phyloP scores from a whole-genome alignment of 106 monocot species.

The Gastrodia elata region DNA sequence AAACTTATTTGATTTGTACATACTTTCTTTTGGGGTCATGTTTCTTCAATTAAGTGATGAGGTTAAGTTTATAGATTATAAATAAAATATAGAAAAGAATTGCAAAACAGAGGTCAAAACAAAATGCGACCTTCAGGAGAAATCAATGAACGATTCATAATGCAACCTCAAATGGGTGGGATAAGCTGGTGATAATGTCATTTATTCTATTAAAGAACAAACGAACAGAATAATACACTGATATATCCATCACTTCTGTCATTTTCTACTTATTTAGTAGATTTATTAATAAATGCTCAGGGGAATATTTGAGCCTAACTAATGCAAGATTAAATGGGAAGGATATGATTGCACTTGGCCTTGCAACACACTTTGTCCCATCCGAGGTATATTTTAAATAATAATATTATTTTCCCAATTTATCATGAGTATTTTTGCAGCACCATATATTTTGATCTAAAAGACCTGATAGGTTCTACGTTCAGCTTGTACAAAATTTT shows the following conservation, averaged over 20 bases:
- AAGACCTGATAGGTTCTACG: background rate
- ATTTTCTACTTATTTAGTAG: background rate
- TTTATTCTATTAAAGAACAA: background rate
- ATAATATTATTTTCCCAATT: background rate
- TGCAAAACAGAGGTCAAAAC: background rate
- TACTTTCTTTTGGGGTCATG: background rate
- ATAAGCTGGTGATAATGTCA: background rate
- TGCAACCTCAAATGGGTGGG: background rate
- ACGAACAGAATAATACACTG: background rate
- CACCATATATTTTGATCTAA: background rate
- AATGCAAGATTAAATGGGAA: constrained; percentile 78
- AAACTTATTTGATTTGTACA: background rate
- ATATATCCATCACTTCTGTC: background rate
- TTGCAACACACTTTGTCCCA: constrained; percentile 86
- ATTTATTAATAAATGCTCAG: constrained; percentile 20
- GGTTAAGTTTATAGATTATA: background rate
- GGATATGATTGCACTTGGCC: constrained; percentile 68
- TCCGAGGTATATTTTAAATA: constrained; percentile 53
- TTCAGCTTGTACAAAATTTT: background rate
- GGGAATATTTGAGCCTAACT: constrained; percentile 83
- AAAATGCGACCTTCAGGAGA: background rate
- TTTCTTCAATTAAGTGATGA: background rate
- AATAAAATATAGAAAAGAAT: background rate
- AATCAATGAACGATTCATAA: background rate
- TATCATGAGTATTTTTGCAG: background rate